These are phyloP conservation scores for Beta lomatogona DNA, from an alignment of 179 eudicot species.

Conservation along the genomic window DNA sequence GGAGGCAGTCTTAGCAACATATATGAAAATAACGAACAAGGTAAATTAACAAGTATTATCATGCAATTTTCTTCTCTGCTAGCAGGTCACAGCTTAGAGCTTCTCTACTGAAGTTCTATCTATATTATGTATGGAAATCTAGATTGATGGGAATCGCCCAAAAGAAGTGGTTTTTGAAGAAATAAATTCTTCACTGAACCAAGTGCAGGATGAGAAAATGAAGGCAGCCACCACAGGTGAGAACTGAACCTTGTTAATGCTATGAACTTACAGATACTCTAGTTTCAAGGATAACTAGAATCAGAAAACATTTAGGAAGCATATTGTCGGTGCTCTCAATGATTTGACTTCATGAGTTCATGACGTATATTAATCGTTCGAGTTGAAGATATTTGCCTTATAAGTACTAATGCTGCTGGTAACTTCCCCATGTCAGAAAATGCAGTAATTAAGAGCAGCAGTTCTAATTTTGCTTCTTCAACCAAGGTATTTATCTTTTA, in stretches of 20 bases:
- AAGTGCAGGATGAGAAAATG: constrained; percentile 51
- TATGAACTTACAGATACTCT: not conserved
- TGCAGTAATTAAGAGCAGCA: constrained; percentile 39
- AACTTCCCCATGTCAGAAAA: constrained; percentile 37
- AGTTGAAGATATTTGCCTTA: not conserved
- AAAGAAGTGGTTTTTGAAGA: constrained; percentile 73
- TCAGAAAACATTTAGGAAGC: not conserved
- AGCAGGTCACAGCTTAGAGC: not conserved
- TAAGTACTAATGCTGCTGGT: not conserved
- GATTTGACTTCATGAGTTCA: not conserved
- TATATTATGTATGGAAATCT: constrained; percentile 18
- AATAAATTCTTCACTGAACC: constrained; percentile 50
- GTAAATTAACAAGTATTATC: constrained; percentile 36
- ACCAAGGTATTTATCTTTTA: constrained; percentile 42
- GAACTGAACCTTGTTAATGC: not conserved
- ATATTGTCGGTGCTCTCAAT: not conserved
- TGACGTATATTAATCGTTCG: too few species aligned
- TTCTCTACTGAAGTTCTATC: constrained; percentile 12
- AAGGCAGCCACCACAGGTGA: constrained; percentile 48
- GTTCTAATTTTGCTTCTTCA: constrained; percentile 34
- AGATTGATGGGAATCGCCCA: constrained; percentile 88
- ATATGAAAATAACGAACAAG: constrained; percentile 61
- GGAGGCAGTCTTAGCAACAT: constrained; percentile 64
- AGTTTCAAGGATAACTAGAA: not conserved
- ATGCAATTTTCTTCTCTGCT: constrained; percentile 1